These are phyloP conservation scores for Phaeosphaeriaceae sp. DNA, from an alignment of 2,329 filamentous ascomycete genomes.

Conservation along the genomic window DNA sequence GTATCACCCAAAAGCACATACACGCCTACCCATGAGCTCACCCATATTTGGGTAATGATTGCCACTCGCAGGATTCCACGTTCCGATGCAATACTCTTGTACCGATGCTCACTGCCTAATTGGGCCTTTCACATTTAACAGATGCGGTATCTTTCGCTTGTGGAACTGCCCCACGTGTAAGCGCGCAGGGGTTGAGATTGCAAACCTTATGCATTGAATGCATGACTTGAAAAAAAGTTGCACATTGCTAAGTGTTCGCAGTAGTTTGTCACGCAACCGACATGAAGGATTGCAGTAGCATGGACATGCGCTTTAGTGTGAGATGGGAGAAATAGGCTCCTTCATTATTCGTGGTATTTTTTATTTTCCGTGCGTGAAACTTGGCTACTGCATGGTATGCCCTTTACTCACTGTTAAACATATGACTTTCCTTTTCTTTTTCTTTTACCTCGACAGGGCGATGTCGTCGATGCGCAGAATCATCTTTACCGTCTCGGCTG, in stretches of 20 bases:
- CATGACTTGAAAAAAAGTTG: not conserved
- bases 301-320: not conserved
- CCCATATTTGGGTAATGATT: too few relatives aligned
- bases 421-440: not conserved
- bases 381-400: slow-evolving; percentile 4
- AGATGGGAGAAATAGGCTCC: slow-evolving; percentile 1
- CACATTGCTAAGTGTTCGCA: not conserved
- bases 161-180: not conserved
- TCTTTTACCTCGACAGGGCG: slow-evolving; percentile 55
- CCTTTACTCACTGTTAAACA: not conserved
- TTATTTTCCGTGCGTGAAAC: slow-evolving; percentile 1
- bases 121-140: too few relatives aligned
- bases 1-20: too few relatives aligned
- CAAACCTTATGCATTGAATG: not conserved
- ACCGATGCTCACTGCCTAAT: too few relatives aligned
- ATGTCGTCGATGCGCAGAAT: slow-evolving; percentile 74
- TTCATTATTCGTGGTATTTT: slow-evolving; percentile 24
- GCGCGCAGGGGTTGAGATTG: not conserved
- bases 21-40: too few relatives aligned
- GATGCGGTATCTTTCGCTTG: not conserved
- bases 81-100: too few relatives aligned
- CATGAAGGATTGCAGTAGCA: not conserved
- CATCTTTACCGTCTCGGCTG: slow-evolving; percentile 99
- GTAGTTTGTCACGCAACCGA: not conserved
- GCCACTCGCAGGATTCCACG: too few relatives aligned